Conservation (phyloP, 208 protist species). For the Vickermania spadyakhi region DNA sequence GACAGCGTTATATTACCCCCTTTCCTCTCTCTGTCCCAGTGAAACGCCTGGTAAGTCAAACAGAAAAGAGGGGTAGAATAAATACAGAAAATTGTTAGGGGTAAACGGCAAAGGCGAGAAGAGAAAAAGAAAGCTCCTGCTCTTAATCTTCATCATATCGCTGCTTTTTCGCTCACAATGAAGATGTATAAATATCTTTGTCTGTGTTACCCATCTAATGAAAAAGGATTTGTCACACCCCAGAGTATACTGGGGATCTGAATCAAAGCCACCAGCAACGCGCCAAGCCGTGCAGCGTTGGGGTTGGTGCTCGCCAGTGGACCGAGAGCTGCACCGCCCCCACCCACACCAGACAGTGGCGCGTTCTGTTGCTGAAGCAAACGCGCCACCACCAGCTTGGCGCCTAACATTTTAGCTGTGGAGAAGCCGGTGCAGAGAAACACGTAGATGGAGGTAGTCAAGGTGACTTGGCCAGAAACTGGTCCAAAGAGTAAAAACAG, state of each 20-base stretch:
- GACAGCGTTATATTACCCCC: too few species aligned
- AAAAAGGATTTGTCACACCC: background rate
- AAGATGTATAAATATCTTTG: slow-evolving; percentile 9
- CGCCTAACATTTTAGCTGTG: slow-evolving; percentile 15
- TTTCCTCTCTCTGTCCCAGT: too few species aligned
- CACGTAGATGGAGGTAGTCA: slow-evolving; percentile 29
- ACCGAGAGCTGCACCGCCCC: background rate
- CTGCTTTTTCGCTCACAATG: too few species aligned
- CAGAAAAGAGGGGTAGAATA: too few species aligned
- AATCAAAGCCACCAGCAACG: slow-evolving; percentile 4
- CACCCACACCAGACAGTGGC: background rate
- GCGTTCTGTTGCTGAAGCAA: background rate
- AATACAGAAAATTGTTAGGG: too few species aligned
- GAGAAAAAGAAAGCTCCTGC: too few species aligned
- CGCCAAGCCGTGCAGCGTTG: background rate
- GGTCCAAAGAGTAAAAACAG: slow-evolving; percentile 26
- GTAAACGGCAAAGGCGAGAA: too few species aligned
- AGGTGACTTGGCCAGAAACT: slow-evolving; percentile 4
- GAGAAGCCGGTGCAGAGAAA: slow-evolving; percentile 42
- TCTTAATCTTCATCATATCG: too few species aligned
- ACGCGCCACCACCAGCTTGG: background rate
- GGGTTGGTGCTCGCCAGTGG: background rate
- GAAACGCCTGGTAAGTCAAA: too few species aligned
- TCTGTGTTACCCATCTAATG: background rate
- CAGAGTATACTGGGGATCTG: slow-evolving; percentile 10